These are phyloP conservation scores for Calonectria honghensis DNA, from an alignment of 2,329 filamentous ascomycete genomes.

Conservation along the genomic window DNA sequence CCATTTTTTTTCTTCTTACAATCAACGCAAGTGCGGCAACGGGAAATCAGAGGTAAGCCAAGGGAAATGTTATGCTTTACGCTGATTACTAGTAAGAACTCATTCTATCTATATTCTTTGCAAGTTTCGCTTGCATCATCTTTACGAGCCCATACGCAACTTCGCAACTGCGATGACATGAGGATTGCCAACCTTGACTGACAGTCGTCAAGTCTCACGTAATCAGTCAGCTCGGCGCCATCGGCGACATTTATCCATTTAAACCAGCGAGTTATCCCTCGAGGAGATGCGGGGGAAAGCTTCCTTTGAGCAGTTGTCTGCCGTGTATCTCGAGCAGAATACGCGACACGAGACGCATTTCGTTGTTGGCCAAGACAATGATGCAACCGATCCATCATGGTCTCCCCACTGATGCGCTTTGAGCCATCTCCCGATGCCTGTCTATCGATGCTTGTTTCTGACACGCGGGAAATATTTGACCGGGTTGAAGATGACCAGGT, in stretches of 20 bases:
- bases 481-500: not conserved
- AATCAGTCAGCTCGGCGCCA: conserved; percentile 32
- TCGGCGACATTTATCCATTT: conserved; percentile 31
- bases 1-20: conserved; percentile 44
- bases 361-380: not conserved
- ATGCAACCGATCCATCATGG: not conserved
- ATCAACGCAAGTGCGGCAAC: too few relatives aligned
- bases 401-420: not conserved
- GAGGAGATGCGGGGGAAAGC: not conserved
- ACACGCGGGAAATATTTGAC: conserved; percentile 6
- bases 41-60: not conserved
- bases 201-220: conserved; percentile 29
- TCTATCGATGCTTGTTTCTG: not conserved
- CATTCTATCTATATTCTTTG: conserved; percentile 6
- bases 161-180: conserved; percentile 20
- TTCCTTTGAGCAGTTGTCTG: not conserved
- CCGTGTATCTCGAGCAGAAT: not conserved
- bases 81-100: not conserved
- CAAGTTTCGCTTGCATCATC: not conserved
- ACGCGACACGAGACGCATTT: not conserved
- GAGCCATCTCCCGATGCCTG: not conserved
- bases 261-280: not conserved
- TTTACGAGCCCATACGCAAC: not conserved
- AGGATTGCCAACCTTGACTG: conserved; percentile 21
- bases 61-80: not conserved